Evolutionary conservation across 2,329 filamentous ascomycete genomes (phyloP).

Genomic region (Claviceps sp.): DNA sequence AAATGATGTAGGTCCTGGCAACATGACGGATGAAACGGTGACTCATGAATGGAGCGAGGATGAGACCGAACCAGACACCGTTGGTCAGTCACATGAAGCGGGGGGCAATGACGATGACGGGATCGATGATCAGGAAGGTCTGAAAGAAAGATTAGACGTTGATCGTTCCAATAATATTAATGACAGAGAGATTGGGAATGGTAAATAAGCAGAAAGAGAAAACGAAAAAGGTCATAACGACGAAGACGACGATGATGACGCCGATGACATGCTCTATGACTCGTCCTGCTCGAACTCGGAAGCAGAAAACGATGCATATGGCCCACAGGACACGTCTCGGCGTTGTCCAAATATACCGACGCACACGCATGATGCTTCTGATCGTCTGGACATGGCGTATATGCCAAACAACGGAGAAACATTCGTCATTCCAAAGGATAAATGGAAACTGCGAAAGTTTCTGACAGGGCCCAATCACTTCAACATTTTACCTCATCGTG

Average conservation of each 20-base stretch:
- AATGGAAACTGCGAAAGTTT: constrained; percentile 9
- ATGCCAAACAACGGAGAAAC: constrained; percentile 20
- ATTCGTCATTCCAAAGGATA: constrained; percentile 8
- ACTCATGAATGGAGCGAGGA: constrained; percentile 9
- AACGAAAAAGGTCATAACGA: neutral
- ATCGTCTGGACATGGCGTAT: constrained; percentile 20
- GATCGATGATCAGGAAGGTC: neutral
- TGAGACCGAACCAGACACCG: neutral
- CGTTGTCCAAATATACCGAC: constrained; percentile 1
- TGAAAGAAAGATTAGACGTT: neutral
- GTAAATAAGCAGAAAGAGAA: neutral
- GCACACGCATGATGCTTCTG: neutral
- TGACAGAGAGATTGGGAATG: neutral
- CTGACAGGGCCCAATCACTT: constrained; percentile 9
- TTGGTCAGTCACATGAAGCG: constrained; percentile 6
- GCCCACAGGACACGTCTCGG: neutral
- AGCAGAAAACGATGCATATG: neutral
- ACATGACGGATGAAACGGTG: constrained; percentile 9
- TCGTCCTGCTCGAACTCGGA: neutral
- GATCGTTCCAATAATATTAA: neutral
- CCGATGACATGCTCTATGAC: neutral
- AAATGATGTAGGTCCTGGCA: neutral
- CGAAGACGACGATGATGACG: neutral
- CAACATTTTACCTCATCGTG: constrained; percentile 5
- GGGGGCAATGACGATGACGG: constrained; percentile 1